Evolutionary conservation across 208 protist genomes (phyloP), one percentile per base, ranked within the genome.

Genomic region (Leishmania aethiopica): DNA sequence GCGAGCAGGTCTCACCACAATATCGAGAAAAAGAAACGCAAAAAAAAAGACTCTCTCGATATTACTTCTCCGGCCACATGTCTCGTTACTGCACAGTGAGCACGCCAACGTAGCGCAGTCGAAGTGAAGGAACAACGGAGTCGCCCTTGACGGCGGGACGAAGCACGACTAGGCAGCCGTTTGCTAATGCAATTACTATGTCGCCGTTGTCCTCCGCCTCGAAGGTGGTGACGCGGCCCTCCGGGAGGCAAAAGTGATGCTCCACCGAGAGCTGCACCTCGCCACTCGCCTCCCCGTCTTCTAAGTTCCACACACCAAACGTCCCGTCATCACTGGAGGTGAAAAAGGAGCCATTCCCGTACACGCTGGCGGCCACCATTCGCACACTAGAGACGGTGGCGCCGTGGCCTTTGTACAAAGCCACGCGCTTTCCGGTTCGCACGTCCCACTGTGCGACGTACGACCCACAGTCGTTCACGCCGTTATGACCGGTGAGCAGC

Each of bases 401-500:
- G 37, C 67, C 78, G 79, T 95, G 91, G 0, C 85, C 91, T 42
- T 84, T 74, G 84, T 93, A 93, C 17, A 86, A 71, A 75, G 86
- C 84, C 37, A 93, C 37, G 42, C 84, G 77, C 78, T 90, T 90
- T 53, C 79, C 84, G 51, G 84, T 92, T 55, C 91, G 90, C 70
- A 96, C 79, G 73, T 96, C 91, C 91, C 93, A 95, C 82, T 94
- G 87, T 40, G 83, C 74, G 45, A 95, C 83, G 77, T 92, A 91
- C 6, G 87, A 90, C 11, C 90, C 91, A 69, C 85, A 86, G 11
- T 87, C 87, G 82, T 94, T 94, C n/a, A 93, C 88, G 37, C 93
- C 91, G 75, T 88, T 92, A 85, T 96, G 91, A 17, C 93, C 93
- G 0, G 93, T 96, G 40, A 95, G 80, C n/a, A 95, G 69, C 28